These are phyloP conservation scores for Buddleja alternifolia DNA, from an alignment of 257 asterid species.

Conservation along the genomic window DNA sequence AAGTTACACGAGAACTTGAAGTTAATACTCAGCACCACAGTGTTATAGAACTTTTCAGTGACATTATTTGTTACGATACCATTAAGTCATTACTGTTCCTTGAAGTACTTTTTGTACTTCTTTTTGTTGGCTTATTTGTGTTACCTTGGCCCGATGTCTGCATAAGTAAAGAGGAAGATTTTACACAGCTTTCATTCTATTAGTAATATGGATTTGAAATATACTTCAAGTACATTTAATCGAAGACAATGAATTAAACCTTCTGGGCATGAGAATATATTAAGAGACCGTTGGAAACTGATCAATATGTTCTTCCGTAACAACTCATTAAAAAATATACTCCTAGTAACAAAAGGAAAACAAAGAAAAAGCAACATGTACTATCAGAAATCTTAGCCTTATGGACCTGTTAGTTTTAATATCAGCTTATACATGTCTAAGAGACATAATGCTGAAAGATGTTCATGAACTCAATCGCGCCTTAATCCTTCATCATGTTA, in stretches of 20 bases:
- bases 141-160: background rate
- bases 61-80: background rate
- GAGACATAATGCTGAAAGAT: background rate
- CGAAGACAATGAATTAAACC: background rate
- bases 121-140: conserved; percentile 2
- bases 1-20: background rate
- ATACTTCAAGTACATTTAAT: background rate
- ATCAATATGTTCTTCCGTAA: background rate
- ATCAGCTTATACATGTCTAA: conserved; percentile 11
- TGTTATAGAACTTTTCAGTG: background rate
- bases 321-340: background rate
- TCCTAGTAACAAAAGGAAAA: background rate
- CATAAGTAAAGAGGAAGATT: background rate
- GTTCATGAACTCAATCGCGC: background rate
- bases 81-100: too few relatives aligned
- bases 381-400: background rate
- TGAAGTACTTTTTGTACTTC: background rate
- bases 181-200: background rate
- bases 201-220: background rate
- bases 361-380: background rate
- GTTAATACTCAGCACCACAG: background rate
- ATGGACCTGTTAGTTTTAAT: background rate
- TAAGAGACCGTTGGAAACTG: conserved; percentile 8
- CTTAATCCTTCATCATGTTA: background rate
- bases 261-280: background rate